Conservation (phyloP, 2,329 filamentous ascomycete genomes). For the Aspergillus sp. region DNA sequence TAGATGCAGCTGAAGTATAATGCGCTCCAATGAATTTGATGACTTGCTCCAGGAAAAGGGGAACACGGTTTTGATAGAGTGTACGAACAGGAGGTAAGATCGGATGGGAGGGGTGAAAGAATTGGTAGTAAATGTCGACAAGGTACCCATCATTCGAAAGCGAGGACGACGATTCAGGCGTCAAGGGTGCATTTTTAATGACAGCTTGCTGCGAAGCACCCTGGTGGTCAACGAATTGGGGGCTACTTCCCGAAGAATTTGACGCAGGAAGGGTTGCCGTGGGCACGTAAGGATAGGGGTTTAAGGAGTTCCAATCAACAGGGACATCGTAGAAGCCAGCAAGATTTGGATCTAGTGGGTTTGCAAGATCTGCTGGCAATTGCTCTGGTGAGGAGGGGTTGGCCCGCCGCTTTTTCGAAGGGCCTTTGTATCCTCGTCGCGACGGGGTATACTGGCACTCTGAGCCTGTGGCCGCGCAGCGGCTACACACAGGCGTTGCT, state of each 20-base stretch:
- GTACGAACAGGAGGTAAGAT: conserved; percentile 53
- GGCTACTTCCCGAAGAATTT: conserved; percentile 25
- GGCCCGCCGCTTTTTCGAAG: conserved; percentile 50
- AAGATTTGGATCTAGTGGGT: conserved; percentile 18
- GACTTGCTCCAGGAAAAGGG: conserved; percentile 52
- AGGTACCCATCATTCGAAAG: conserved; percentile 40
- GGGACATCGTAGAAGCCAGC: conserved; percentile 35
- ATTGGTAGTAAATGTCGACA: conserved; percentile 56
- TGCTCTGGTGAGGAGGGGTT: conserved; percentile 40
- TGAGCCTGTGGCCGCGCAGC: conserved; percentile 59
- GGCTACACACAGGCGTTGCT: conserved; percentile 62
- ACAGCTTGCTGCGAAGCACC: conserved; percentile 17
- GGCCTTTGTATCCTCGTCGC: conserved; percentile 72
- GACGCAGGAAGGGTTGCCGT: conserved; percentile 25
- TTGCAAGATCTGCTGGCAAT: conserved; percentile 50
- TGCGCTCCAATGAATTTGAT: conserved; percentile 59
- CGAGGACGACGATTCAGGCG: conserved; percentile 37
- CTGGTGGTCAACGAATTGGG: conserved; percentile 22
- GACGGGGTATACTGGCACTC: conserved; percentile 73
- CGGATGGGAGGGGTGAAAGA: conserved; percentile 58
- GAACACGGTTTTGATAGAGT: conserved; percentile 38
- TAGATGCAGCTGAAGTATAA: conserved; percentile 49
- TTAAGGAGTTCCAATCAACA: conserved; percentile 40
- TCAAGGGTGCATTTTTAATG: conserved; percentile 28
- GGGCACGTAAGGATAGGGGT: conserved; percentile 27